Evolutionary conservation across 768 basidiomycete genomes (phyloP), one percentile per base, ranked within the genome.

Genomic region (Pseudohyphozyma bogoriensis): DNA sequence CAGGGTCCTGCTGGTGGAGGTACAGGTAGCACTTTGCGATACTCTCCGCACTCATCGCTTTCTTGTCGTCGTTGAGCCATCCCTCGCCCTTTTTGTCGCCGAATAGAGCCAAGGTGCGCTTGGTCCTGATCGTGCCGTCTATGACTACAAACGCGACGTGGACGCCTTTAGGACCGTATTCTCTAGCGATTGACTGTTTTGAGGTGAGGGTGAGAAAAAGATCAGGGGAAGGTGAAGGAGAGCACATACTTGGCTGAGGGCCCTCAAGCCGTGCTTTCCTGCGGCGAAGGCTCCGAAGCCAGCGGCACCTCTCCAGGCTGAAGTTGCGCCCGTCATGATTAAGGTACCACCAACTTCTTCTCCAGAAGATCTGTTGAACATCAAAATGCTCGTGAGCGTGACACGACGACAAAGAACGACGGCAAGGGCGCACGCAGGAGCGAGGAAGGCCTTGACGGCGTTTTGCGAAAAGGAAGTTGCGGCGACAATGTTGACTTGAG

Each of bases 81-180:
- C 59, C 62, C 11, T 33, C 24, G 2, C 39, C 60, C 32, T 59
- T 59, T 13, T 45, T 51, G 4, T 11, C 8, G 22, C 51, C 55
- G 31, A 66, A 66, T 1, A 54, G 26, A 13, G n/a, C 11, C 10
- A 22, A 13, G 3, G 61, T 66, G 2, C 60, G 54, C 3, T 36
- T 62, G 4, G 65, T 66, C 20, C 56, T 18, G 47, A 66, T 60
- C 9, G 61, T 62, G 18, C 65, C 65, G 58, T 66, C 65, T 26
- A 66, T 24, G 39, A 66, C 70, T 45, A 72, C 65, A 66, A 73
- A 71, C 1, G 69, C 69, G 24, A 74, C 72, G 51, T 75, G 74
- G 5, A 75, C 67, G 16, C 70, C 72, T 47, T 73, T 55, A 0
- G 70, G 68, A 2, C 70, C 70, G 31, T 71, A 75, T 49, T 75